Percentiles rank a stretch among this genome's conserved stretches.
phyloP scores from a whole-genome alignment of 306 rosid genomes.

The Cicer bijugum region DNA sequence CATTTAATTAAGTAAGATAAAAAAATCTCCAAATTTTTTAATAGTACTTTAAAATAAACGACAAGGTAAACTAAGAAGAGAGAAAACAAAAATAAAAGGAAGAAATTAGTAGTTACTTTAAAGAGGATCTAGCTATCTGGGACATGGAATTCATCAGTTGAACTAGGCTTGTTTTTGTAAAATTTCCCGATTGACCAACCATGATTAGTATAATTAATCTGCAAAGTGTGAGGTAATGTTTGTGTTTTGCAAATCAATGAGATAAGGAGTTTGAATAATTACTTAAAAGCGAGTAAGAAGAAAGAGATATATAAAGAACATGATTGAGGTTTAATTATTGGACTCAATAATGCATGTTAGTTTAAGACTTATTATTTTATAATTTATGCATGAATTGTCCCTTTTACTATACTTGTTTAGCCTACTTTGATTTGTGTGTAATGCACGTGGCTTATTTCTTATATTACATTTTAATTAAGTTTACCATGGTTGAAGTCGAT shows the following conservation, averaged over 20 bases:
- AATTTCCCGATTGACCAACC: conserved; percentile 22
- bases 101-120: conserved; percentile 1
- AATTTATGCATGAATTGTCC: no score
- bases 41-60: neutral
- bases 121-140: neutral
- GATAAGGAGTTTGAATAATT: neutral
- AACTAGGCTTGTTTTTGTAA: neutral
- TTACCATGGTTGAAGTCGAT: no score
- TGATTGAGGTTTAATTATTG: neutral
- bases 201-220: neutral
- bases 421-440: no score
- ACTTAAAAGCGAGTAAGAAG: neutral
- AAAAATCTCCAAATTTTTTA: neutral
- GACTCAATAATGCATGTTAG: no score
- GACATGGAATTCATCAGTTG: conserved; percentile 7
- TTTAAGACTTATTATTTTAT: no score
- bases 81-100: neutral
- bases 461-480: no score
- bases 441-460: no score
- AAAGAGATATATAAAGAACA: neutral
- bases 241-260: no score
- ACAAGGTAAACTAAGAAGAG: neutral
- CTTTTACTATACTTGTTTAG: no score
- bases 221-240: no score
- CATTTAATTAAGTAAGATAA: no score